Conservation (phyloP, 2,329 filamentous ascomycete species). For the Talaromyces sp. region DNA sequence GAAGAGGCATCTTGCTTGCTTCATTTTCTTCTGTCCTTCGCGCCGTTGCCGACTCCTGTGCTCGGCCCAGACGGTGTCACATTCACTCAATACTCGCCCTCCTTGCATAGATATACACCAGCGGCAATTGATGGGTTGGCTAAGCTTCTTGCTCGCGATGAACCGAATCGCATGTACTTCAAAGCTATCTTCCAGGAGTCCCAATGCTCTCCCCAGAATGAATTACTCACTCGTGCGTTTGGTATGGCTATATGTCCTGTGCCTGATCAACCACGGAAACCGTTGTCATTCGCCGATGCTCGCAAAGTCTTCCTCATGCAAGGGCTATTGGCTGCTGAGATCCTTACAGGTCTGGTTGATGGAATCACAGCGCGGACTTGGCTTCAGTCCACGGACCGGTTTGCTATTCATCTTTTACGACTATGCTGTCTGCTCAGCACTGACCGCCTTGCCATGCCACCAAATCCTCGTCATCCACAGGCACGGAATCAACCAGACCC, state of each 20-base stretch:
- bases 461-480: conserved; percentile 34
- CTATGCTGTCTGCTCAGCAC: conserved; percentile 69
- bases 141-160: conserved; percentile 86
- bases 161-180: conserved; percentile 85
- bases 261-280: conserved; percentile 63
- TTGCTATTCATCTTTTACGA: conserved; percentile 73
- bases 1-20: conserved; percentile 85
- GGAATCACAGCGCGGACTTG: conserved; percentile 69
- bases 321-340: conserved; percentile 83
- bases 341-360: conserved; percentile 75
- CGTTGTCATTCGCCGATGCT: conserved; percentile 68
- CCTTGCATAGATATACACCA: conserved; percentile 80
- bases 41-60: conserved; percentile 69
- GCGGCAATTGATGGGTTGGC: conserved; percentile 85
- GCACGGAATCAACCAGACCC: conserved; percentile 37
- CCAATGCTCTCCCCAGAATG: conserved; percentile 62
- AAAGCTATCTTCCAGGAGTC: conserved; percentile 76
- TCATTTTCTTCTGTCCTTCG: conserved; percentile 86
- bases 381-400: conserved; percentile 79
- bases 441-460: conserved; percentile 50
- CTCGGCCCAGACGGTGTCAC: conserved; percentile 57
- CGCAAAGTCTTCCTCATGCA: conserved; percentile 90
- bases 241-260: conserved; percentile 80
- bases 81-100: conserved; percentile 77
- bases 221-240: conserved; percentile 83